Evolutionary conservation across 2,329 filamentous ascomycete genomes (phyloP).

Genomic region (Clarireedia homoeocarpa): DNA sequence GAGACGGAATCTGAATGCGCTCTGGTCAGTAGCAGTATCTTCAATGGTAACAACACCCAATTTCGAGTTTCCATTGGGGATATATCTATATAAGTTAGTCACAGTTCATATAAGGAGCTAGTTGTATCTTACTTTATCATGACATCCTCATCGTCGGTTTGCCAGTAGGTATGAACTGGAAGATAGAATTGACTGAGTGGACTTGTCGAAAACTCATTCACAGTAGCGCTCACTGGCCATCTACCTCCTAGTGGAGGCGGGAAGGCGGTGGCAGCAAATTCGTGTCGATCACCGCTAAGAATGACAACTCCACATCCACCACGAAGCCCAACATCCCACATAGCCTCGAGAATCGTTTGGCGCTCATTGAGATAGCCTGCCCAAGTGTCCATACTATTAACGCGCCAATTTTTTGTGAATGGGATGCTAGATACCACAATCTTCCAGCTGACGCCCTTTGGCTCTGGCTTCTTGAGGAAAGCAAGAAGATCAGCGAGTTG

Average conservation of each 20-base stretch:
- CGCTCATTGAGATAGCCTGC: slow-evolving; percentile 83
- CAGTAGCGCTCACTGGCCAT: slow-evolving; percentile 56
- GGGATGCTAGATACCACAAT: slow-evolving; percentile 84
- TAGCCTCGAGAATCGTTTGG: slow-evolving; percentile 70
- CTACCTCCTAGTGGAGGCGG: slow-evolving; percentile 51
- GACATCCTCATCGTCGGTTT: slow-evolving; percentile 75
- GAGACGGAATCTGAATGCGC: slow-evolving; percentile 69
- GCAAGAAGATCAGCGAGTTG: slow-evolving; percentile 74
- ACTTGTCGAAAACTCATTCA: slow-evolving; percentile 88
- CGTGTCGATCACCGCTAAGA: slow-evolving; percentile 88
- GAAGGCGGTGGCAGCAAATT: slow-evolving; percentile 85
- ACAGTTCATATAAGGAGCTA: not conserved
- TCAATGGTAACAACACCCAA: slow-evolving; percentile 79
- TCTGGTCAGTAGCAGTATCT: slow-evolving; percentile 56
- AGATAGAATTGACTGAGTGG: slow-evolving; percentile 92
- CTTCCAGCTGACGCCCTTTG: slow-evolving; percentile 82
- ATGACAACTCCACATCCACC: slow-evolving; percentile 72
- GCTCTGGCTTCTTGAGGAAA: slow-evolving; percentile 67
- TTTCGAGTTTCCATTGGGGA: slow-evolving; percentile 81
- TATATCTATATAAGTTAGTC: slow-evolving; percentile 46
- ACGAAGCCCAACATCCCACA: slow-evolving; percentile 74
- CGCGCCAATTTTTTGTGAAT: slow-evolving; percentile 92
- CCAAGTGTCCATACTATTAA: slow-evolving; percentile 88
- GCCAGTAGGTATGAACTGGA: slow-evolving; percentile 73
- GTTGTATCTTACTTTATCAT: slow-evolving; percentile 62